phyloP scores from a whole-genome alignment of 78 protist genomes.

The Tieghemostelium lacteum region DNA sequence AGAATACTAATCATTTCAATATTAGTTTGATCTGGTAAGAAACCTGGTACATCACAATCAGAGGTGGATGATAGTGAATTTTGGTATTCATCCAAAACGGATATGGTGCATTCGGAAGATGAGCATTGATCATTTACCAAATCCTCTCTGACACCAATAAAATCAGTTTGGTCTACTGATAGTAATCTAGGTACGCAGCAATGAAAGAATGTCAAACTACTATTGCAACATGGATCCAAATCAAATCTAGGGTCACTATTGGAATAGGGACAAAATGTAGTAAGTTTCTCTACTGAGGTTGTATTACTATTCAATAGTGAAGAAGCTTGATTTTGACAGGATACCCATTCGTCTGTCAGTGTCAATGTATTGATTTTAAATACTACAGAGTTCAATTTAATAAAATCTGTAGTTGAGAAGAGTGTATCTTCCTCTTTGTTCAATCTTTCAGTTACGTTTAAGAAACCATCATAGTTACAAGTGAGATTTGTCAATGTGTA shows the following conservation, averaged over 20 bases:
- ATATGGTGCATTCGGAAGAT: neutral
- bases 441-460: neutral
- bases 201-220: neutral
- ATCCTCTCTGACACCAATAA: slow-evolving; percentile 2
- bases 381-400: slow-evolving; percentile 1
- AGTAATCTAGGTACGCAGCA: slow-evolving; percentile 49
- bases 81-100: neutral
- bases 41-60: slow-evolving; percentile 21
- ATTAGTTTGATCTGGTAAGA: neutral
- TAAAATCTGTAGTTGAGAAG: slow-evolving; percentile 4
- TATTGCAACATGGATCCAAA: slow-evolving; percentile 63
- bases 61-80: neutral
- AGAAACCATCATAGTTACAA: slow-evolving; percentile 25
- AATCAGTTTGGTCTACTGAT: neutral
- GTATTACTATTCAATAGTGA: neutral
- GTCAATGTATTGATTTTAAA: slow-evolving; percentile 47
- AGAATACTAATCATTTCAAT: slow-evolving; percentile 10
- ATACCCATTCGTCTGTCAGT: slow-evolving; percentile 39
- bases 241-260: neutral
- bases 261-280: slow-evolving; percentile 35
- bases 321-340: slow-evolving; percentile 16
- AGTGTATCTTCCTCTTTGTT: neutral
- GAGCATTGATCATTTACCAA: neutral
- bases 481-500: neutral
- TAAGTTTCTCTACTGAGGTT: neutral